Evolutionary conservation across 129 eudicot genomes (phyloP), one percentile per base, ranked within the genome.

Genomic region (Artemisia tridentata): DNA sequence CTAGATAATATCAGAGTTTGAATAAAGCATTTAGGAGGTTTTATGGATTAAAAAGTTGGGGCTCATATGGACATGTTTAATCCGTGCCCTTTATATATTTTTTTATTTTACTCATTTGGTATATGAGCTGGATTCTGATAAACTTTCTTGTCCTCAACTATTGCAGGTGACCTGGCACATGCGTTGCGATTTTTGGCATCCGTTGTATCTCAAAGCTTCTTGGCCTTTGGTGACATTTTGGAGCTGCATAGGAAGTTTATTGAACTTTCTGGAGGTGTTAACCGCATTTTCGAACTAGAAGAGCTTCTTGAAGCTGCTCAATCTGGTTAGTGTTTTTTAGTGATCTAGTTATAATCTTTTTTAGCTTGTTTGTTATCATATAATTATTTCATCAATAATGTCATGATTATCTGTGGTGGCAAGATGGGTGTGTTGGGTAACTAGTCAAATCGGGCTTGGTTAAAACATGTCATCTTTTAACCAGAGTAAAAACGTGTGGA

Each of bases 191-290:
- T 89, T 83, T 82, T 93, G 77, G 98, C 98, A 74, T 93, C 98
- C 25, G 98, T 93, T 82, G 98, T 93, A 74, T 93, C 98, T 50
- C 98, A 93, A 75, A 93, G 98, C 96, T 93, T 93, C 72, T 82
- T 93, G 80, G 98, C 98, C 38, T 93, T 93, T 74, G 98, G 98
- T 29, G 98, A 93, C 82, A 89, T 89, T 80, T 92, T 93, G 83
- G 98, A 93, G 91, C 84, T 93, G 23, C 88, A 89, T 69, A 85
- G 89, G 67, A 93, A 93, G 75, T 93, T 87, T 73, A 34, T 87
- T 69, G 98, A 93, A 84, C 92, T 93, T 6, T 89, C 98, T 61
- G 98, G 98, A 58, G 96, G 98, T 57, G 76, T 93, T 69, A 93
- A 89, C 72, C 92, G 98, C 10, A 89, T 93, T 67, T 86, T 90